Base-by-base conservation (phyloP, 257 asterid genomes). In the Ligustrum vulgare region DNA sequence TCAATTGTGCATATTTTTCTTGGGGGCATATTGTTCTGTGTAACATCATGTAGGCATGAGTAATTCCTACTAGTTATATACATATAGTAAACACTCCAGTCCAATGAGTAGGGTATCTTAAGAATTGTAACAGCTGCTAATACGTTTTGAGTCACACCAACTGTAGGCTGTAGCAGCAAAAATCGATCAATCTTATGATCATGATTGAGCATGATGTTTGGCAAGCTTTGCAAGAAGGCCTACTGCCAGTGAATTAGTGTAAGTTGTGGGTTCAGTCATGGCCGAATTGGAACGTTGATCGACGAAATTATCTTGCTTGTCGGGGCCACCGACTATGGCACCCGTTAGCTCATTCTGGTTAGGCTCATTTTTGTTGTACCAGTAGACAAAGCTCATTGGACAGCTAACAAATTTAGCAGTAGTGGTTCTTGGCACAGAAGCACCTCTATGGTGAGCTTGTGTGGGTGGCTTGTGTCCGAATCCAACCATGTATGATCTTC, bases 371-470 rank as follows among this genome's bases (percentile, higher is more conserved):
- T 71, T 74, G 79, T 87, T 81, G 80, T 71, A 85, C 91, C 91
- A 91, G 15, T 86, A 18, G 0, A 77, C 85, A 63, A 93, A 93
- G 89, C 89, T 89, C 92, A 88, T 82, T 2, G 86, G 67, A 67
- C 98, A 93, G 72, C 32, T 77, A 1, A 91, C 76, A 5, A 33
- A 75, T 77, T 80, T 22, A 9, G 67, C 15, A 1, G 78, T 23
- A 4, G 86, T 13, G 76, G 84, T 67, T 49, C 0, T 33, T 2
- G 98, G 97, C n/a, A 93, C 91, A 2, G 98, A 93, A 0, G 98
- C 89, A n/a, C 98, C 98, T 77, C 97, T 79, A 37, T 93, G 98
- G 81, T 93, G 98, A 2, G 96, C 91, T 71, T 87, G 97, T 60
- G 31, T 81, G 10, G 98, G 98, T 32, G 96, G 93, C 2, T 86